phyloP scores from a whole-genome alignment of 2,329 filamentous ascomycete species.

The Trichoderma atrobrunneum region DNA sequence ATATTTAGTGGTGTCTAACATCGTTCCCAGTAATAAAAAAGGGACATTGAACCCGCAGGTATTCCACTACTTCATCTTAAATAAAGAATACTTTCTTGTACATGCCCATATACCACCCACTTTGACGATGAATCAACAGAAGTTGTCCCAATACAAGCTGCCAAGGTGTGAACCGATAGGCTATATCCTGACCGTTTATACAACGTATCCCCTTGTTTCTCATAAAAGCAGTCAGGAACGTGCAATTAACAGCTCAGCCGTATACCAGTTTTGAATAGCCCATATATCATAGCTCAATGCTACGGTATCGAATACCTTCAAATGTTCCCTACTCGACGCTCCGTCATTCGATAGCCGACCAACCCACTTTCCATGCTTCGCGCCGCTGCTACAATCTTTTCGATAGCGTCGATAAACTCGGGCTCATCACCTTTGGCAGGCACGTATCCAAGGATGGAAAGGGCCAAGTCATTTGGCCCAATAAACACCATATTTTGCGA shows the following conservation, averaged over 20 bases:
- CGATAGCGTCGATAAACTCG: background rate
- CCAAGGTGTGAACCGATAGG: too few species aligned
- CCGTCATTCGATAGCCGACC: background rate
- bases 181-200: too few species aligned
- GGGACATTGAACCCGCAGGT: too few species aligned
- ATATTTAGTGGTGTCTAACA: too few species aligned
- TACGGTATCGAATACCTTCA: background rate
- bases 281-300: background rate
- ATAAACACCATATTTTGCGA: background rate
- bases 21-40: too few species aligned
- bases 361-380: background rate
- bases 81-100: too few species aligned
- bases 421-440: background rate
- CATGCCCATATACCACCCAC: too few species aligned
- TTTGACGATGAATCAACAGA: too few species aligned
- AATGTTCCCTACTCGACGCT: background rate
- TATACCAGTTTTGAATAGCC: background rate
- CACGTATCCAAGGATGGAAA: background rate
- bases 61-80: too few species aligned
- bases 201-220: background rate
- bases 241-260: background rate
- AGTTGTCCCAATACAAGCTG: too few species aligned
- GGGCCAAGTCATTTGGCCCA: background rate
- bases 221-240: background rate
- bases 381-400: background rate